Evolutionary conservation across 495 filamentous ascomycete genomes (phyloP).

Genomic region (Penicillium subrubescens): DNA sequence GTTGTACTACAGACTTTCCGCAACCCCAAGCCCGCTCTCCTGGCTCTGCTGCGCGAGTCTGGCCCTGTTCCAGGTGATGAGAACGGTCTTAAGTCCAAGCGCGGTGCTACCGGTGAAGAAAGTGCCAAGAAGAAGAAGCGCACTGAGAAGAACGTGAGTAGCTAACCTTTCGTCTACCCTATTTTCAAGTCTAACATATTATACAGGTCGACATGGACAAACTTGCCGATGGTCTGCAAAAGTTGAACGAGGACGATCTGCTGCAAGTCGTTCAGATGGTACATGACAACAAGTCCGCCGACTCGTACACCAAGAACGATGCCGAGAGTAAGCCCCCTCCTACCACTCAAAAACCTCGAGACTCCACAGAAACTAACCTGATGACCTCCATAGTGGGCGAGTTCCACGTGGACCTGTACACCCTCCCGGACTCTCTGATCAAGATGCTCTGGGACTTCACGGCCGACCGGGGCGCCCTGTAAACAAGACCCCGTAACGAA

Average conservation of each 20-base stretch:
- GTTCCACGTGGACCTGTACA: constrained; percentile 98
- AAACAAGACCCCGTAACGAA: constrained; percentile 18
- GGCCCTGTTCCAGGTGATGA: constrained; percentile 81
- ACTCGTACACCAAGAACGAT: constrained; percentile 96
- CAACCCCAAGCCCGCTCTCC: constrained; percentile 83
- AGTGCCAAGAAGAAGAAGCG: constrained; percentile 76
- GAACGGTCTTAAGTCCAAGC: constrained; percentile 59
- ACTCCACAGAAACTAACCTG: background rate
- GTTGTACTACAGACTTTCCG: constrained; percentile 66
- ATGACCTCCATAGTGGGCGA: constrained; percentile 71
- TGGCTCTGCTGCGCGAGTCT: constrained; percentile 73
- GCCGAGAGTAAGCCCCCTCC: constrained; percentile 71
- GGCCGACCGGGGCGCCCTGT: constrained; percentile 41
- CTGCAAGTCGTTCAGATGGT: constrained; percentile 96
- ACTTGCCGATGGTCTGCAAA: constrained; percentile 88
- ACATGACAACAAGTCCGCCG: constrained; percentile 88
- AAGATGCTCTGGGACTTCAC: constrained; percentile 96
- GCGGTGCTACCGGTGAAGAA: constrained; percentile 52
- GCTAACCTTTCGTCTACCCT: too few relatives aligned
- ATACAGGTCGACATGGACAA: constrained; percentile 85
- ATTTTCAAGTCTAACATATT: constrained; percentile 13
- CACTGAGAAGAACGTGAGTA: constrained; percentile 64
- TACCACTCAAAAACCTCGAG: background rate
- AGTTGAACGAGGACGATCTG: constrained; percentile 83
- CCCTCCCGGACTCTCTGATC: constrained; percentile 73